These are phyloP conservation scores for Vanderwaltozyma yarrowii DNA, from an alignment of 805 yeast genomes.

Conservation along the genomic window DNA sequence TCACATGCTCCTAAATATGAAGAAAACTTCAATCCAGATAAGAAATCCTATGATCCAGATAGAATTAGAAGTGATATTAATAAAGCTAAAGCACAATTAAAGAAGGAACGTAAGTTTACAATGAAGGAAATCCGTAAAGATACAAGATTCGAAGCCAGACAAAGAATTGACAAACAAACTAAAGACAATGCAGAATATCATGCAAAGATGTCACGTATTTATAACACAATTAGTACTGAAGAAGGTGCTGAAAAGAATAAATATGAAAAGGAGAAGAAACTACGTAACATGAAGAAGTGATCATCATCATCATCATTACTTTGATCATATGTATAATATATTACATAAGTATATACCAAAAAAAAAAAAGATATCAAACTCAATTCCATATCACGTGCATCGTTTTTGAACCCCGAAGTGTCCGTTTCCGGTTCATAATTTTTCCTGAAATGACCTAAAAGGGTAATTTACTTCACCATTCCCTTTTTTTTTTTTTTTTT, in stretches of 20 bases:
- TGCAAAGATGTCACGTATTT: slow-evolving; percentile 76
- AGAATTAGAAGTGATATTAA: slow-evolving; percentile 69
- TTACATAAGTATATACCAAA: no score
- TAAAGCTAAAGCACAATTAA: slow-evolving; percentile 75
- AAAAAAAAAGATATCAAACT: no score
- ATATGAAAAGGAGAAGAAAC: slow-evolving; percentile 76
- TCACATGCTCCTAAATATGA: slow-evolving; percentile 86
- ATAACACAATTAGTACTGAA: slow-evolving; percentile 78
- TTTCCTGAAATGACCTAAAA: no score
- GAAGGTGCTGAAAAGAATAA: slow-evolving; percentile 94
- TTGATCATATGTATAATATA: not conserved
- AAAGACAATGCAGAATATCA: slow-evolving; percentile 70
- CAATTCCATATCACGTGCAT: no score
- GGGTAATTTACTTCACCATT: no score
- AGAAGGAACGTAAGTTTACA: slow-evolving; percentile 83
- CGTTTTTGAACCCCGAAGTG: no score
- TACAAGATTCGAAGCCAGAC: slow-evolving; percentile 75
- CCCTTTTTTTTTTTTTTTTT: no score
- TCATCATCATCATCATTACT: not conserved
- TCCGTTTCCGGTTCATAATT: no score
- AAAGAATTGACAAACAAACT: slow-evolving; percentile 71
- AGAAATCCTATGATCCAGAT: slow-evolving; percentile 81
- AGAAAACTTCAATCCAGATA: slow-evolving; percentile 92
- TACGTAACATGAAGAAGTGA: slow-evolving; percentile 40
- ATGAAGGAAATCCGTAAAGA: slow-evolving; percentile 88